Percentiles rank a stretch among this genome's conserved stretches.
These are phyloP conservation scores for Xylariaceae sp. DNA, from an alignment of 2,329 filamentous ascomycete species.

Conservation along the genomic window DNA sequence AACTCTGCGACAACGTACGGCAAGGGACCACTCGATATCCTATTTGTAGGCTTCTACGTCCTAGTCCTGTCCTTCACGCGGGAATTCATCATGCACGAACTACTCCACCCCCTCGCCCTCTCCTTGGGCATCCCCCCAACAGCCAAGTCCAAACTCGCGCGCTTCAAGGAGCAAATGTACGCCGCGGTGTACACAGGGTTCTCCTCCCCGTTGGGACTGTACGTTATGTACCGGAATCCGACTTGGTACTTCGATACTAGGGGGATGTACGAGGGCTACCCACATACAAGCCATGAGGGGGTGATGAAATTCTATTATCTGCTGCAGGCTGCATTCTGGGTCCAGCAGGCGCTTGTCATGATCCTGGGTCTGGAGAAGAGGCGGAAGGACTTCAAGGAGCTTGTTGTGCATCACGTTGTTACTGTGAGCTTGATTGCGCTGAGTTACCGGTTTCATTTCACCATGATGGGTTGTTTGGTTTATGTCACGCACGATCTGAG, in stretches of 20 bases:
- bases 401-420: conserved; percentile 70
- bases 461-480: conserved; percentile 70
- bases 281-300: conserved; percentile 63
- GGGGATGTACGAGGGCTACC: conserved; percentile 70
- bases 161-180: conserved; percentile 96
- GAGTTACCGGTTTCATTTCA: conserved; percentile 75
- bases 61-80: conserved; percentile 88
- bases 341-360: conserved; percentile 69
- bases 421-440: conserved; percentile 65
- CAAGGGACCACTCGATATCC: conserved; percentile 50
- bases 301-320: conserved; percentile 74
- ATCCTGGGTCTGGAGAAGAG: conserved; percentile 68
- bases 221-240: conserved; percentile 63
- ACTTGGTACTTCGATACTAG: conserved; percentile 74
- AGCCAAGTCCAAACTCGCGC: conserved; percentile 73
- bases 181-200: conserved; percentile 86
- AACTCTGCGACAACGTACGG: neutral
- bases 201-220: conserved; percentile 80
- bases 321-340: conserved; percentile 72
- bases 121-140: conserved; percentile 59
- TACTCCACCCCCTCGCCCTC: conserved; percentile 74
- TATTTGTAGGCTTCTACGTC: conserved; percentile 86
- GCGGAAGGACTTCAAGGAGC: conserved; percentile 71
- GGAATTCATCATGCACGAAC: conserved; percentile 92
- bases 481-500: conserved; percentile 75